phyloP scores from a whole-genome alignment of 352 stramenopile species.

The Pythium dissotocum region DNA sequence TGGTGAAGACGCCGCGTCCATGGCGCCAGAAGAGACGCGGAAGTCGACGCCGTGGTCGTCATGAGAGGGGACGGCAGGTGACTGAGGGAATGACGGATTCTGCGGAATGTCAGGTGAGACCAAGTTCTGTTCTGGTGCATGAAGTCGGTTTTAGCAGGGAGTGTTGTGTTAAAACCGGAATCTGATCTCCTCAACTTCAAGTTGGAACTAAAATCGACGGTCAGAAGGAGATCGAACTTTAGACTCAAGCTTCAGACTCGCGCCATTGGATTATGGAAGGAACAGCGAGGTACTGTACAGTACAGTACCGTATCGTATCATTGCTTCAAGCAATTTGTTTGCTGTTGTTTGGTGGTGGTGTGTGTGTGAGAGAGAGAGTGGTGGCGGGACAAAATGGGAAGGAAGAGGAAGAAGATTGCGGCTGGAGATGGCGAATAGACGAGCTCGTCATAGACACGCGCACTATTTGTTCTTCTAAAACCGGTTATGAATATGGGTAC shows the following conservation, averaged over 20 bases:
- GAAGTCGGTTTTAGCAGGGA: background rate
- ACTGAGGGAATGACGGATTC: no score
- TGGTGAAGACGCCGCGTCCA: conserved; percentile 14
- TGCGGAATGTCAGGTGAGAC: background rate
- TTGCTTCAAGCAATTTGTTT: no score
- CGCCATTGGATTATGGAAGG: no score
- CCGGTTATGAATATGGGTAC: background rate
- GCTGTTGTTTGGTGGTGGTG: no score
- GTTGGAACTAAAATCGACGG: background rate
- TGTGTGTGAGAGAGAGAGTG: no score
- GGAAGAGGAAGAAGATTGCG: background rate
- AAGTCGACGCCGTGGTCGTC: background rate
- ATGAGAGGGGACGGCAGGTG: background rate
- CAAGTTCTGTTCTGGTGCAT: conserved; percentile 1
- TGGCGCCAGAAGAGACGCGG: conserved; percentile 12
- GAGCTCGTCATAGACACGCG: background rate
- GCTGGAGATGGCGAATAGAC: background rate
- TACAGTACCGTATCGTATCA: no score
- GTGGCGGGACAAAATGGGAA: no score
- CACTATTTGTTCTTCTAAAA: background rate
- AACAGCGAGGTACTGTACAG: no score
- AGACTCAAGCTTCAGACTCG: no score
- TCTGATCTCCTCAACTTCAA: background rate
- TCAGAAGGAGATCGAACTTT: no score
- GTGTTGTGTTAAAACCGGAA: background rate